A percentile compares a stretch with the other conserved stretches of the same genome.
phyloP scores from a whole-genome alignment of 148 eudicot species.

The Chenopodium suecicum region DNA sequence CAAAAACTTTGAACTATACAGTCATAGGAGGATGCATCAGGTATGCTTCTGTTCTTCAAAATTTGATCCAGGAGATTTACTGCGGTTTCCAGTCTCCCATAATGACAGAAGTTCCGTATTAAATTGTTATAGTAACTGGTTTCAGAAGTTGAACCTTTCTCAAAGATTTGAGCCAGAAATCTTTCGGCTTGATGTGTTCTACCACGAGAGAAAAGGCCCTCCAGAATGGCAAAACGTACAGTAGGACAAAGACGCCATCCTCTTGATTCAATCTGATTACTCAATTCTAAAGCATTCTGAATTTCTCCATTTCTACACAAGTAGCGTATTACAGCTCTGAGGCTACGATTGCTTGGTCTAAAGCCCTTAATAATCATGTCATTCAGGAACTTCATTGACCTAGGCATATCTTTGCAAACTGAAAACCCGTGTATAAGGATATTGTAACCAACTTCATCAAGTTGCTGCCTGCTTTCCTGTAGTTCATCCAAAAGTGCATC shows the following conservation, averaged over 20 bases:
- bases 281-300: constrained; percentile 50
- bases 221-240: constrained; percentile 44
- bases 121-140: constrained; percentile 40
- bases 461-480: constrained; percentile 37
- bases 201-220: constrained; percentile 44
- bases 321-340: constrained; percentile 44
- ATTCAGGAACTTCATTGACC: constrained; percentile 38
- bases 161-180: constrained; percentile 40
- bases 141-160: constrained; percentile 41
- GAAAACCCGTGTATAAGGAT: constrained; percentile 51
- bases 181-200: constrained; percentile 45
- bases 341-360: constrained; percentile 55
- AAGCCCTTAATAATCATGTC: constrained; percentile 42
- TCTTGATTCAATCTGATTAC: constrained; percentile 50
- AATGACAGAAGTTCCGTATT: constrained; percentile 47
- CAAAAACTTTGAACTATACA: constrained; percentile 49
- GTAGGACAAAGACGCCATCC: constrained; percentile 51
- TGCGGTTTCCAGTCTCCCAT: constrained; percentile 47
- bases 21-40: constrained; percentile 52
- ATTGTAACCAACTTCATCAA: constrained; percentile 54
- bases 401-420: constrained; percentile 31
- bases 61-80: constrained; percentile 54
- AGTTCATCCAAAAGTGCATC: constrained; percentile 43
- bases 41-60: constrained; percentile 47
- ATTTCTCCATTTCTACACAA: constrained; percentile 46